phyloP scores from a whole-genome alignment of 805 yeast species.

The Groenewaldozyma tartarivorans region DNA sequence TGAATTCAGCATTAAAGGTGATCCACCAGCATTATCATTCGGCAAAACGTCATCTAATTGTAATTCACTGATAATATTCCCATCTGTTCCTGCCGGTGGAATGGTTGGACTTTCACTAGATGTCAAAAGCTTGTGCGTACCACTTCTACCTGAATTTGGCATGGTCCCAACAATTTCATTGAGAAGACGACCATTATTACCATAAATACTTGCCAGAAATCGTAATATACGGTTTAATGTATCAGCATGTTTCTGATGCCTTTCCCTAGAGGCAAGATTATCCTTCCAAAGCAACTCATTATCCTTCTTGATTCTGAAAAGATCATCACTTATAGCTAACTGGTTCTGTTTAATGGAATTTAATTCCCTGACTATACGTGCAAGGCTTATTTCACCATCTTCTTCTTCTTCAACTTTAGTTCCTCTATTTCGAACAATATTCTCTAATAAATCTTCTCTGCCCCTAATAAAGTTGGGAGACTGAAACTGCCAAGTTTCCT shows the following conservation, averaged over 20 bases:
- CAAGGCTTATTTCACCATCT: conserved; percentile 30
- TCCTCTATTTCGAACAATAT: conserved; percentile 67
- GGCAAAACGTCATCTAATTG: too few species aligned
- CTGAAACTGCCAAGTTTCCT: conserved; percentile 83
- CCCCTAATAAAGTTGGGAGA: conserved; percentile 71
- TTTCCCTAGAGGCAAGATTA: conserved; percentile 70
- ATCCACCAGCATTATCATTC: too few species aligned
- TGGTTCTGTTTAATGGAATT: conserved; percentile 73
- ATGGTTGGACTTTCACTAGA: conserved; percentile 5
- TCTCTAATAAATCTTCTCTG: conserved; percentile 75
- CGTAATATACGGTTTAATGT: conserved; percentile 80
- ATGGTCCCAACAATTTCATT: conserved; percentile 22
- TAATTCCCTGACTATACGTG: conserved; percentile 54
- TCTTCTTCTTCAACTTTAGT: conserved; percentile 34
- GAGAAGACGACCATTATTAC: conserved; percentile 45
- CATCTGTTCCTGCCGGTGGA: not conserved
- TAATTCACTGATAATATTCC: too few species aligned
- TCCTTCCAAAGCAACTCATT: conserved; percentile 91
- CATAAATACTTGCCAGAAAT: conserved; percentile 77
- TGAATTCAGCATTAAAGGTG: not conserved
- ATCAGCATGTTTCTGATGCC: conserved; percentile 76
- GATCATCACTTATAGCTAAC: conserved; percentile 70
- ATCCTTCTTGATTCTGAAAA: conserved; percentile 73
- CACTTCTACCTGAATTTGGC: conserved; percentile 1
- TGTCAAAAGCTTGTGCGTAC: conserved; percentile 11